Evolutionary conservation across 2,329 filamentous ascomycete genomes (phyloP).

Genomic region (Fusarium odoratissimum): DNA sequence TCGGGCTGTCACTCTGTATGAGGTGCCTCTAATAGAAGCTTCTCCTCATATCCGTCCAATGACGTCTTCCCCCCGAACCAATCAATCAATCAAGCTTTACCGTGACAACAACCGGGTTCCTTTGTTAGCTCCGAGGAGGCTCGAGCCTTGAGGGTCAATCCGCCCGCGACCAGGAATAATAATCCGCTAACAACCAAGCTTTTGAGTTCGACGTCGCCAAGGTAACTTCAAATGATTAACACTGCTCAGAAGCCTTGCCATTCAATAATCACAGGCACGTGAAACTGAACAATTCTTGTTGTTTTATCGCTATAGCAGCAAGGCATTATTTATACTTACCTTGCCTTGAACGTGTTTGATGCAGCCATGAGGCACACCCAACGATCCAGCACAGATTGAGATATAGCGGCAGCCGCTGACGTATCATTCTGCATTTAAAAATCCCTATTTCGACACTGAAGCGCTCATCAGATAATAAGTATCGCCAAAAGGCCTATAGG

Average conservation of each 20-base stretch:
- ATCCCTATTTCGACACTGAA: neutral
- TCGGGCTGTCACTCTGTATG: neutral
- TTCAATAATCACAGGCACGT: neutral
- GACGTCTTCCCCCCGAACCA: slow-evolving; percentile 21
- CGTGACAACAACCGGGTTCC: neutral
- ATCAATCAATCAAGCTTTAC: slow-evolving; percentile 4
- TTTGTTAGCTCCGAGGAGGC: slow-evolving; percentile 5
- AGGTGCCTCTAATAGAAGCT: neutral
- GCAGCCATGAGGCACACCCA: neutral
- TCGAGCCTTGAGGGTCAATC: neutral
- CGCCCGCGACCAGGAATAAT: neutral
- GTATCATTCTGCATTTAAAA: slow-evolving; percentile 19
- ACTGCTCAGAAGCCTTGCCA: neutral
- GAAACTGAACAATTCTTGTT: neutral
- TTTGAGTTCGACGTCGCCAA: neutral
- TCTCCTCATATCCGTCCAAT: slow-evolving; percentile 24
- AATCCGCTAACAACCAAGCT: neutral
- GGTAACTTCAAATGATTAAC: neutral
- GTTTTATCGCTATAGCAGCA: neutral
- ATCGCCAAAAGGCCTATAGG: neutral
- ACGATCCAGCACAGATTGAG: slow-evolving; percentile 13
- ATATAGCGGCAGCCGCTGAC: slow-evolving; percentile 31
- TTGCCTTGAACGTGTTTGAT: neutral
- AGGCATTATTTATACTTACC: neutral
- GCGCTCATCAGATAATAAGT: neutral